Conservation (phyloP, 192 early-diverging fungal genomes). For the Backusella macrospora region DNA sequence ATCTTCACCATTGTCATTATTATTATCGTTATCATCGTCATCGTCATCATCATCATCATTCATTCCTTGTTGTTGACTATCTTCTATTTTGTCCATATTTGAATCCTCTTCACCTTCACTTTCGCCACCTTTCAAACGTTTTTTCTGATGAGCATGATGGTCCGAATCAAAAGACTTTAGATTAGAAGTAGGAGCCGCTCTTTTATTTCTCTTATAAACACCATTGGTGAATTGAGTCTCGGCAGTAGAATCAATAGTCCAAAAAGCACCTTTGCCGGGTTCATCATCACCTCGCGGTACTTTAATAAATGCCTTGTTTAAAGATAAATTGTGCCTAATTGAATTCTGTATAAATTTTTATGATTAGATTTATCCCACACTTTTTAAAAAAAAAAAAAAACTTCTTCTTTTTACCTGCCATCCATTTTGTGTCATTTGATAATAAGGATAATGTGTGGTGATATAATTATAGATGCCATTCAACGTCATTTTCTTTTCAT, state of each 20-base stretch:
- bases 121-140: neutral
- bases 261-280: constrained; percentile 93
- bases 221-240: constrained; percentile 76
- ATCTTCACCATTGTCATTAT: neutral
- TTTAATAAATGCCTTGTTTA: constrained; percentile 93
- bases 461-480: constrained; percentile 91
- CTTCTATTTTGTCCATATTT: neutral
- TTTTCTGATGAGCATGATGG: neutral
- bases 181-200: constrained; percentile 4
- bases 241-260: constrained; percentile 82
- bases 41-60: neutral
- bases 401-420: constrained; percentile 75
- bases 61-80: neutral
- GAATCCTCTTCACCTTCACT: neutral
- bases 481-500: constrained; percentile 73
- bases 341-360: constrained; percentile 70
- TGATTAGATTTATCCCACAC: neutral
- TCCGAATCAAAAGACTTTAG: neutral
- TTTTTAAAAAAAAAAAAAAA: neutral
- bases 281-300: constrained; percentile 83
- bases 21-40: neutral
- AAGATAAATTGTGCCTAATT: constrained; percentile 93
- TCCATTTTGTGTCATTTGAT: constrained; percentile 79
- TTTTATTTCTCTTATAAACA: constrained; percentile 37
- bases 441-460: constrained; percentile 83